Conservation (phyloP, 2,329 filamentous ascomycete species). For the Penicillium sp. region DNA sequence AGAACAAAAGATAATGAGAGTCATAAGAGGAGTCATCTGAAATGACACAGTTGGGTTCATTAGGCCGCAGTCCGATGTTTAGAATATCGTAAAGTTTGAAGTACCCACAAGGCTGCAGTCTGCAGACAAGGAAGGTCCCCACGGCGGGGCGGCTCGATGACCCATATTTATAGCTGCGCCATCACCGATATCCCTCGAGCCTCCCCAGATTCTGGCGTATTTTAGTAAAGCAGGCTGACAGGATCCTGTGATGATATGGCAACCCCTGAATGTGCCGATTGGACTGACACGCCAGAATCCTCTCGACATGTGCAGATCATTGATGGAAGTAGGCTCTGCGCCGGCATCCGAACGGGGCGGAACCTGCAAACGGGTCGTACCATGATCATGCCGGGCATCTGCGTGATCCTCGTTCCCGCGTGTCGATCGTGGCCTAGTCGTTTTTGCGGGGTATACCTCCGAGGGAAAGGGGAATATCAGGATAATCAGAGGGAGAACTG, state of each 20-base stretch:
- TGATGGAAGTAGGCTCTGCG: slow-evolving; percentile 1
- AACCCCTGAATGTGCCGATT: slow-evolving; percentile 2
- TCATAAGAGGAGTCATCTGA: too few relatives aligned
- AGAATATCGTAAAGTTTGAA: not conserved
- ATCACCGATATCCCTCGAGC: not conserved
- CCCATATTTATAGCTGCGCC: slow-evolving; percentile 13
- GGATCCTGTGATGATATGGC: slow-evolving; percentile 18
- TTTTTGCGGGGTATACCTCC: slow-evolving; percentile 7
- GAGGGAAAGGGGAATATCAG: not conserved
- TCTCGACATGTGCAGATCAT: slow-evolving; percentile 8
- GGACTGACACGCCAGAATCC: not conserved
- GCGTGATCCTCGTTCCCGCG: slow-evolving; percentile 18
- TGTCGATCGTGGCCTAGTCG: slow-evolving; percentile 5
- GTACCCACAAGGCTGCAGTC: not conserved
- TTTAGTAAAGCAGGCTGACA: slow-evolving; percentile 18
- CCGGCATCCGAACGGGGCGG: not conserved
- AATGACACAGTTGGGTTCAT: too few relatives aligned
- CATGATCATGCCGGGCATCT: slow-evolving; percentile 17
- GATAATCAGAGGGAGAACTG: not conserved
- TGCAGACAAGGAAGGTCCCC: not conserved
- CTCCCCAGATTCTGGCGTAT: not conserved
- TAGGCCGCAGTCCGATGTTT: not conserved
- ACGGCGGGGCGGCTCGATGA: not conserved
- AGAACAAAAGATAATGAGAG: too few relatives aligned
- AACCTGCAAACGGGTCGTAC: slow-evolving; percentile 1